A percentile compares a stretch with the other conserved stretches of the same genome.
phyloP scores from a whole-genome alignment of 129 eudicot species.

The Saposhnikovia divaricata region DNA sequence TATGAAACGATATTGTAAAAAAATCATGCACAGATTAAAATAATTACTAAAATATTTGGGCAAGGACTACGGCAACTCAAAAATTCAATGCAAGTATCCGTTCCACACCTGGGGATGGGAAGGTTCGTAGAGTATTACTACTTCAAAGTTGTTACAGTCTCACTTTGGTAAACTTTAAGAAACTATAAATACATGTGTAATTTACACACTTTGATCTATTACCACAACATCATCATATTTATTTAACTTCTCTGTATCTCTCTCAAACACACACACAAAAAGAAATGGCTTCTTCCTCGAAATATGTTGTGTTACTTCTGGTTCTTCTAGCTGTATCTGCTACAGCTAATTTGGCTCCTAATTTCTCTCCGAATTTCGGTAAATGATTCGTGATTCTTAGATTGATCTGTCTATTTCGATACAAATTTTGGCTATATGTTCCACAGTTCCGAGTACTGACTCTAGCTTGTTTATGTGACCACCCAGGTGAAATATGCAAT shows the following conservation, averaged over 20 bases:
- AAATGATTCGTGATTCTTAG: background rate
- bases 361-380: background rate
- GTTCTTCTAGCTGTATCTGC: constrained; percentile 1
- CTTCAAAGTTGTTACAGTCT: background rate
- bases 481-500: constrained; percentile 41
- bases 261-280: background rate
- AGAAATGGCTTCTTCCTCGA: background rate
- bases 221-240: background rate
- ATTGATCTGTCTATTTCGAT: background rate
- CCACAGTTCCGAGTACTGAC: background rate
- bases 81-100: background rate
- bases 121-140: background rate
- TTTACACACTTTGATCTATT: background rate
- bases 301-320: background rate
- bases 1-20: background rate
- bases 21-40: too few relatives aligned
- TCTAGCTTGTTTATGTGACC: background rate
- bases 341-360: background rate
- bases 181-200: too few relatives aligned
- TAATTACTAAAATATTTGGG: background rate
- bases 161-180: background rate
- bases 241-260: background rate
- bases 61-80: background rate
- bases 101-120: background rate
- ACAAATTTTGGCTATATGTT: background rate